phyloP scores from a whole-genome alignment of 148 eudicot genomes.

The Nepenthes mirabilis region DNA sequence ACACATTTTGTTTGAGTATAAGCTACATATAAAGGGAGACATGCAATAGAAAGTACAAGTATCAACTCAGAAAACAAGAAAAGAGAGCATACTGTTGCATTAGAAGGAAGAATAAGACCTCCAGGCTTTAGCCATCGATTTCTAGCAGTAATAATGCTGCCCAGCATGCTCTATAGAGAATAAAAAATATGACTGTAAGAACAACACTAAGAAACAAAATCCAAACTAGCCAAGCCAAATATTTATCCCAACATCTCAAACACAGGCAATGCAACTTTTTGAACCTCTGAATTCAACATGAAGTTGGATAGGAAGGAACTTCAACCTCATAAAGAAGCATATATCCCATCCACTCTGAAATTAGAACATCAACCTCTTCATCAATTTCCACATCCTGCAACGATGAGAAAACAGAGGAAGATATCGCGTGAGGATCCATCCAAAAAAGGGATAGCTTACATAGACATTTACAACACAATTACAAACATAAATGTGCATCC shows the following conservation, averaged over 20 bases:
- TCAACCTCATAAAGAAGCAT: conserved; percentile 96
- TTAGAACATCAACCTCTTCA: conserved; percentile 87
- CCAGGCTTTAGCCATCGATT: conserved; percentile 99
- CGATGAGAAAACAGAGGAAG: not conserved
- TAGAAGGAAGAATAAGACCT: conserved; percentile 96
- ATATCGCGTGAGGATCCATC: too few relatives aligned
- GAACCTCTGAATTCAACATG: not conserved
- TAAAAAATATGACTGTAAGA: not conserved
- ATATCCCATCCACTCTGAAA: conserved; percentile 99
- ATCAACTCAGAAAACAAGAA: not conserved
- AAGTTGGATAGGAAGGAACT: not conserved
- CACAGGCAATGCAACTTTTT: not conserved
- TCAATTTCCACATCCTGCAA: conserved; percentile 89
- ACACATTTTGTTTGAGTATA: too few relatives aligned
- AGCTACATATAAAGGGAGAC: too few relatives aligned
- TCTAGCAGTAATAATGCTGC: conserved; percentile 91
- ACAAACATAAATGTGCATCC: too few relatives aligned
- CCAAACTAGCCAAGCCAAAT: not conserved
- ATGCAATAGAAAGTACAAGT: too few relatives aligned
- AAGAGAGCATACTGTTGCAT: conserved; percentile 57
- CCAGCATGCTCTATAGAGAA: conserved; percentile 82
- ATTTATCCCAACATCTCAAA: not conserved
- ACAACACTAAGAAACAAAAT: not conserved
- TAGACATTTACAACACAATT: too few relatives aligned
- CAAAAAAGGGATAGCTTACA: too few relatives aligned